A percentile compares a stretch with the other conserved stretches of the same genome.
Evolutionary conservation across 495 filamentous ascomycete genomes (phyloP).

Genomic region (Bryoglossum gracile): DNA sequence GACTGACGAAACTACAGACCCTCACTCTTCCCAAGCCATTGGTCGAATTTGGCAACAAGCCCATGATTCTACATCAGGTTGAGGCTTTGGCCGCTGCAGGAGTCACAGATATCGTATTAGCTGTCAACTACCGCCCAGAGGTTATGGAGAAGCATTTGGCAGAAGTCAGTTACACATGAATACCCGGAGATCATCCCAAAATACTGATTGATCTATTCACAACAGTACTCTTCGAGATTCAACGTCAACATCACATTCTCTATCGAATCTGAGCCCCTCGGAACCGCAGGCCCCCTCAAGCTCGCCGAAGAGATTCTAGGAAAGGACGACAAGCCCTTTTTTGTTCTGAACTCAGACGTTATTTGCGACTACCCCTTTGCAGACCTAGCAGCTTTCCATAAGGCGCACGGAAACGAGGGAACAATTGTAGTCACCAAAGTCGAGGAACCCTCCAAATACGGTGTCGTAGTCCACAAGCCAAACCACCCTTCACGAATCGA

Average conservation of each 20-base stretch:
- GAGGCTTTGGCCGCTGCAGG: slow-evolving; percentile 91
- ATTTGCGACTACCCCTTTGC: slow-evolving; percentile 98
- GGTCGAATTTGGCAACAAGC: slow-evolving; percentile 97
- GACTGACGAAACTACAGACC: slow-evolving; percentile 50
- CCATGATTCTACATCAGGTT: slow-evolving; percentile 98
- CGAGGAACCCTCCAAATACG: slow-evolving; percentile 98
- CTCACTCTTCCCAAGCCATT: slow-evolving; percentile 95
- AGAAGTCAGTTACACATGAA: slow-evolving; percentile 37
- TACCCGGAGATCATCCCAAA: slow-evolving; percentile 7
- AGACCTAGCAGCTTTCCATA: slow-evolving; percentile 85
- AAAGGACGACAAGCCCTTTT: slow-evolving; percentile 92
- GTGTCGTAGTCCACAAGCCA: slow-evolving; percentile 97
- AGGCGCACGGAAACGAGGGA: slow-evolving; percentile 85
- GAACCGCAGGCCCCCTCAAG: slow-evolving; percentile 93
- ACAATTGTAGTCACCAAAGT: slow-evolving; percentile 99
- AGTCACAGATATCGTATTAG: slow-evolving; percentile 95
- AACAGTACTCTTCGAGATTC: slow-evolving; percentile 83
- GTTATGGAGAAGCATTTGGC: slow-evolving; percentile 68
- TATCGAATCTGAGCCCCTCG: slow-evolving; percentile 89
- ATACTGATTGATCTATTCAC: slow-evolving; percentile 11
- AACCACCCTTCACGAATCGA: slow-evolving; percentile 89
- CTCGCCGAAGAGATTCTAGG: slow-evolving; percentile 88
- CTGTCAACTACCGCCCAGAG: slow-evolving; percentile 98
- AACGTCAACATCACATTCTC: slow-evolving; percentile 94
- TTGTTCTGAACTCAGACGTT: slow-evolving; percentile 97